Conservation (phyloP, 495 filamentous ascomycete species). For the Lentithecium fluviatile region DNA sequence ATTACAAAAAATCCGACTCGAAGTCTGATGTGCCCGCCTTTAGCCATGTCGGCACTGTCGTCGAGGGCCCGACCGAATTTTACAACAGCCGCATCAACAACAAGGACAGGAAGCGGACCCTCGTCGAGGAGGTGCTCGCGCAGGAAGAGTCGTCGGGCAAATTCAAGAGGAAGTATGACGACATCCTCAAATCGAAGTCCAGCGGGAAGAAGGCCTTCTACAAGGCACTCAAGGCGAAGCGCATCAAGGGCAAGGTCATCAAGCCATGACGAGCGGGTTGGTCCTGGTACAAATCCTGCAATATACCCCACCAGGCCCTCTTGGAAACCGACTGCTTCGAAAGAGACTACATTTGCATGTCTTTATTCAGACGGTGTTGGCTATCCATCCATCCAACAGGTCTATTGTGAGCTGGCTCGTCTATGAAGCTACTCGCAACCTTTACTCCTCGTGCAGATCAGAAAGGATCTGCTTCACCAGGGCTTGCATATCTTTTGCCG, state of each 20-base stretch:
- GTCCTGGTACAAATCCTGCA: too few relatives aligned
- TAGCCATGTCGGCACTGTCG: slow-evolving; percentile 83
- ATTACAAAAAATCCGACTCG: slow-evolving; percentile 81
- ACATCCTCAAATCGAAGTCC: slow-evolving; percentile 63
- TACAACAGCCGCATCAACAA: slow-evolving; percentile 74
- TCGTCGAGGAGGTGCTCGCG: slow-evolving; percentile 83
- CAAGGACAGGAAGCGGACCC: slow-evolving; percentile 83
- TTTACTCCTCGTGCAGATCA: slow-evolving; percentile 29
- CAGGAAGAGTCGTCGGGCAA: slow-evolving; percentile 57
- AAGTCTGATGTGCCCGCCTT: slow-evolving; percentile 70
- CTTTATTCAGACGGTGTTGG: too few relatives aligned
- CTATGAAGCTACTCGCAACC: too few relatives aligned
- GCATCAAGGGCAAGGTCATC: slow-evolving; percentile 44
- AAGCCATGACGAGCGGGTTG: slow-evolving; percentile 28
- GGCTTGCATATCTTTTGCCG: slow-evolving; percentile 65
- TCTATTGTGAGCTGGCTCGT: too few relatives aligned
- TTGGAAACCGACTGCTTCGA: too few relatives aligned
- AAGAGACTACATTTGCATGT: too few relatives aligned
- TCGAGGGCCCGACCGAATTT: slow-evolving; percentile 87
- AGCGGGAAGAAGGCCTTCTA: slow-evolving; percentile 74
- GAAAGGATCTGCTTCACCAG: slow-evolving; percentile 45
- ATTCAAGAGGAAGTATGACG: slow-evolving; percentile 69
- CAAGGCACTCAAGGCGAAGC: slow-evolving; percentile 61
- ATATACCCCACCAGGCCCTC: too few relatives aligned
- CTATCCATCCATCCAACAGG: too few relatives aligned